A percentile compares a stretch with the other conserved stretches of the same genome.
These are phyloP conservation scores for Lactarius hengduanensis DNA, from an alignment of 768 basidiomycete genomes.

Conservation along the genomic window DNA sequence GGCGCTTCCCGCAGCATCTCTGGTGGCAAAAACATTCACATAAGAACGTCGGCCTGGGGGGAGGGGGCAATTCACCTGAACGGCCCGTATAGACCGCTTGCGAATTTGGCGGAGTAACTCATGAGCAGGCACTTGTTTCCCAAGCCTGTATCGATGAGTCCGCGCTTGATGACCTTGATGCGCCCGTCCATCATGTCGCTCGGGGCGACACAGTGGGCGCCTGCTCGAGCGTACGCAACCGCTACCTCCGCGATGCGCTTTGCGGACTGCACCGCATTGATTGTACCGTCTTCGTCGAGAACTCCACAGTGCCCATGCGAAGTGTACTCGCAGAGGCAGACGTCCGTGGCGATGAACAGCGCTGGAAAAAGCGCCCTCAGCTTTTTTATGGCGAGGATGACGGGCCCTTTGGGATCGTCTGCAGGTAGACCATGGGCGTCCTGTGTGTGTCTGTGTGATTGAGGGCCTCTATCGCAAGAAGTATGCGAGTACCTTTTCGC, in stretches of 20 bases:
- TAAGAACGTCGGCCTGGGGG: neutral
- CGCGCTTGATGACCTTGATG: conserved; percentile 83
- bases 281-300: conserved; percentile 69
- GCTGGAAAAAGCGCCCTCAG: conserved; percentile 75
- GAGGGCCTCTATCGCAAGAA: neutral
- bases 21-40: conserved; percentile 34
- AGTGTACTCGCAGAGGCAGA: conserved; percentile 99
- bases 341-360: conserved; percentile 90
- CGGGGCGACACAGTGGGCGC: conserved; percentile 97
- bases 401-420: conserved; percentile 87
- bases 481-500: conserved; percentile 57
- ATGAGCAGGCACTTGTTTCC: conserved; percentile 91
- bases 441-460: conserved; percentile 40
- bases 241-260: conserved; percentile 91
- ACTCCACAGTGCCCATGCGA: conserved; percentile 96
- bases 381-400: conserved; percentile 86
- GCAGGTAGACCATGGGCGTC: conserved; percentile 83
- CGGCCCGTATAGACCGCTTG: conserved; percentile 91
- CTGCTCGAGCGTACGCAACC: conserved; percentile 86
- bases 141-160: conserved; percentile 76
- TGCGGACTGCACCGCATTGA: conserved; percentile 76
- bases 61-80: conserved; percentile 64
- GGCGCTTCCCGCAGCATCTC: conserved; percentile 96
- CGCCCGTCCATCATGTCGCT: conserved; percentile 99
- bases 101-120: conserved; percentile 98